These are phyloP conservation scores for Macrophomina phaseolina DNA, from an alignment of 2,329 filamentous ascomycete genomes.

Conservation along the genomic window DNA sequence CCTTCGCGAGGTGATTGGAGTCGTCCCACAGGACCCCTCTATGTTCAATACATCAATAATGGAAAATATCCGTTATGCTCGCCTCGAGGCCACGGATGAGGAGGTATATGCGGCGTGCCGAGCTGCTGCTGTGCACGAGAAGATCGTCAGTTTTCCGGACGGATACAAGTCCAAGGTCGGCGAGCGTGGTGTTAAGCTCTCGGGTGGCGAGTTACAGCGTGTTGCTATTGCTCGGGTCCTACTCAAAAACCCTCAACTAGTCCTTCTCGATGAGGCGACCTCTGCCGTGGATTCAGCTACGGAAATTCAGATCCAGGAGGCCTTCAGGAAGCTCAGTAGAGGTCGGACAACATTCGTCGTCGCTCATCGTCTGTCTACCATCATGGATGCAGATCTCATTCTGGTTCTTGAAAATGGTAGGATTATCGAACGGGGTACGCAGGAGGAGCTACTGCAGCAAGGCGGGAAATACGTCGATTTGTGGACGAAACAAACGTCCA, in stretches of 20 bases:
- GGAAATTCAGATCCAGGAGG: constrained; percentile 69
- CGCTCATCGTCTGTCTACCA: constrained; percentile 81
- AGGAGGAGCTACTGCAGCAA: constrained; percentile 73
- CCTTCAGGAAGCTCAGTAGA: constrained; percentile 63
- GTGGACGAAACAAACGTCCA: constrained; percentile 81
- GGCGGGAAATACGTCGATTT: constrained; percentile 80
- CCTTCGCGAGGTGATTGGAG: constrained; percentile 63
- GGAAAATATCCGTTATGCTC: constrained; percentile 69
- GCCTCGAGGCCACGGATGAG: constrained; percentile 64
- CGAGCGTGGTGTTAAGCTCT: constrained; percentile 55
- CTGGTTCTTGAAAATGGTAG: constrained; percentile 78
- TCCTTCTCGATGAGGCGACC: constrained; percentile 87
- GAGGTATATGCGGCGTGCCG: constrained; percentile 67
- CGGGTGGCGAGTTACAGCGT: constrained; percentile 70
- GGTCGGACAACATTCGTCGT: constrained; percentile 71
- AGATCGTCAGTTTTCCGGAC: constrained; percentile 63
- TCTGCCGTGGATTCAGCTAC: constrained; percentile 81
- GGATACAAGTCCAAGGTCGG: constrained; percentile 48
- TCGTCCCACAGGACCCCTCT: constrained; percentile 69
- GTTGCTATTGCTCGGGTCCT: constrained; percentile 75
- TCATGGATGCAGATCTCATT: constrained; percentile 85
- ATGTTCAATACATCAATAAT: constrained; percentile 70
- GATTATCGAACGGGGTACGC: constrained; percentile 78
- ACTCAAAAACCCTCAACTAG: constrained; percentile 79
- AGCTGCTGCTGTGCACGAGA: constrained; percentile 68